Base-by-base conservation (phyloP, 2,329 filamentous ascomycete species). In the Colletotrichum sp. region DNA sequence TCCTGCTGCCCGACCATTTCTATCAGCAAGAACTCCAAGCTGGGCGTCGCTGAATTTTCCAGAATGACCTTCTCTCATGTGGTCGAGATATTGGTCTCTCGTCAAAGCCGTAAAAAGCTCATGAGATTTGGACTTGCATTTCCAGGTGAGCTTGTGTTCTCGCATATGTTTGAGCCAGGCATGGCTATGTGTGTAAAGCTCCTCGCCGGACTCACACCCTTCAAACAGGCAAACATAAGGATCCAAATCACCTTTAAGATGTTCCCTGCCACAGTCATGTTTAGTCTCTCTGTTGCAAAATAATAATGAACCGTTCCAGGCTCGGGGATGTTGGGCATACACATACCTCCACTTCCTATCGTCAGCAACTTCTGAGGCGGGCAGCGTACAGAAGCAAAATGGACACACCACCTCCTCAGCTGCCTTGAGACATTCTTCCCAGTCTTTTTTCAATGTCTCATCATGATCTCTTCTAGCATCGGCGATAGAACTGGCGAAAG, bases 221-320 rank as follows among this genome's bases (percentile, higher is more conserved):
- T 76, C 72, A 34, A 77, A 76, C 0, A 77, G 51, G 34, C 76
- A 78, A 1, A 78, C 73, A 21, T 78, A 78, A 5, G 76, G 71
- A n/a, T 78, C 76, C 0, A 78, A 70, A 18, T 78, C 77, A 29
- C 70, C 21, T 29, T 55, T 36, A 2, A 70, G 43, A 21, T 70
- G 68, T 15, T 38, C 3, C 33, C 68, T 70, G 7, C 3, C 8
- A 2, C 34, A 18, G 51, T 55, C n/a, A n/a, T n/a, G n/a, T n/a
- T n/a, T n/a, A n/a, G n/a, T n/a, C n/a, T n/a, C n/a, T n/a, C n/a
- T n/a, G n/a, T n/a, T n/a, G n/a, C n/a, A n/a, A n/a, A n/a, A n/a
- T n/a, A n/a, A n/a, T n/a, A n/a, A n/a, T n/a, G n/a, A n/a, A n/a
- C n/a, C n/a, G n/a, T n/a, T n/a, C n/a, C n/a, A n/a, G n/a, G n/a